Evolutionary conservation across 257 asterid genomes (phyloP).

Genomic region (Scutellaria baicalensis): DNA sequence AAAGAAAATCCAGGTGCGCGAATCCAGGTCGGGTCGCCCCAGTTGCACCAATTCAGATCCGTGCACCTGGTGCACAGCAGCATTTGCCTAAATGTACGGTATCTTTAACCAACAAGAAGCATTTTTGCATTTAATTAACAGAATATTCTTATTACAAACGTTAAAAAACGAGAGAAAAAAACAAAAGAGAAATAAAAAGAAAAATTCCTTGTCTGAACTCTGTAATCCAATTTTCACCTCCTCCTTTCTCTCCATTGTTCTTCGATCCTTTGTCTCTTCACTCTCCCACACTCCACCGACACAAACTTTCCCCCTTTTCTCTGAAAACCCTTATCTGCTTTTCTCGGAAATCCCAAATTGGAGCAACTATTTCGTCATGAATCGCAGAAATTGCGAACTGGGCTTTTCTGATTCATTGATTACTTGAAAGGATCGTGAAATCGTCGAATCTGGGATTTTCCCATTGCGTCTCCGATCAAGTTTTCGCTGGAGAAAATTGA

Average conservation of each 20-base stretch:
- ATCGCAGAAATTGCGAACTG: not conserved
- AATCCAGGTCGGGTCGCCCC: too few species aligned
- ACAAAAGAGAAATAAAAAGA: not conserved
- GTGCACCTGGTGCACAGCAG: too few species aligned
- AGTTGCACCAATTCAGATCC: too few species aligned
- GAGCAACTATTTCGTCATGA: not conserved
- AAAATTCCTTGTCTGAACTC: not conserved
- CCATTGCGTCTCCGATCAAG: not conserved
- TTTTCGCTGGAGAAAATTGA: not conserved
- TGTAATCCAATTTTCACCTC: not conserved
- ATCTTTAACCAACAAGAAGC: too few species aligned
- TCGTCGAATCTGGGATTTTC: slow-evolving; percentile 1
- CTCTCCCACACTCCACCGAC: slow-evolving; percentile 19
- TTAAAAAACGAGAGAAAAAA: not conserved
- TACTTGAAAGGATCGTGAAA: not conserved
- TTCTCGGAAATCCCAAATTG: not conserved
- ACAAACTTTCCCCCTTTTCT: not conserved
- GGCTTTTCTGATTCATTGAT: not conserved
- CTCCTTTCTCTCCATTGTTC: not conserved
- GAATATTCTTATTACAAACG: not conserved
- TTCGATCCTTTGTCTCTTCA: not conserved
- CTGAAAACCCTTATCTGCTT: not conserved
- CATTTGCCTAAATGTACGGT: too few species aligned
- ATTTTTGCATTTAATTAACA: too few species aligned
- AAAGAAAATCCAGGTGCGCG: too few species aligned